A percentile compares a stretch with the other conserved stretches of the same genome.
Evolutionary conservation across 345 rosid species (phyloP).

Genomic region (Rhodomyrtus tomentosa): DNA sequence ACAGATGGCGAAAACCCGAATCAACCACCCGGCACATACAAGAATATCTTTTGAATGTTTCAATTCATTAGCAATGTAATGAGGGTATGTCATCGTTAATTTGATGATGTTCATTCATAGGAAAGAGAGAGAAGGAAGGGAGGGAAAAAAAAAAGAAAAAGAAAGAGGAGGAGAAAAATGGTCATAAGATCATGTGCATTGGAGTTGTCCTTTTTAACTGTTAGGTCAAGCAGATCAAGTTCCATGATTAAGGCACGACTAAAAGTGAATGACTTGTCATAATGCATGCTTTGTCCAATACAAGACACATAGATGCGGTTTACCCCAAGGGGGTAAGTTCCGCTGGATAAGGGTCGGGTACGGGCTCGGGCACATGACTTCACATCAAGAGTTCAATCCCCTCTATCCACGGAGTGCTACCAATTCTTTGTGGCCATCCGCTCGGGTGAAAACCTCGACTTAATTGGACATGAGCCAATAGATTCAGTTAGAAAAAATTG

Average conservation of each 20-base stretch:
- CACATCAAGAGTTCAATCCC: neutral
- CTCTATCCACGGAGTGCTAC: neutral
- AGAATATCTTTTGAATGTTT: neutral
- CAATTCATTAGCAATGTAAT: neutral
- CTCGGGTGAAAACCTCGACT: neutral
- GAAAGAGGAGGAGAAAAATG: neutral
- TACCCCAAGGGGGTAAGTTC: neutral
- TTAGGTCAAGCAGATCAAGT: neutral
- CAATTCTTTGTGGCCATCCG: neutral
- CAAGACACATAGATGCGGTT: neutral
- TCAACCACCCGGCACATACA: neutral
- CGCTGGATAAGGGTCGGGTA: neutral
- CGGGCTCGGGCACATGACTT: neutral
- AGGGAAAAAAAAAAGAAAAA: too few species aligned
- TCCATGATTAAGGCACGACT: neutral
- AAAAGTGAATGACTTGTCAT: neutral
- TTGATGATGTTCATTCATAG: neutral
- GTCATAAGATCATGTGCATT: neutral
- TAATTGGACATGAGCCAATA: neutral
- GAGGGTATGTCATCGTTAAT: neutral
- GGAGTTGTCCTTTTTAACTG: neutral
- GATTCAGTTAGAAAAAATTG: neutral
- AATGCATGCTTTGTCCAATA: neutral
- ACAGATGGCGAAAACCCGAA: neutral
- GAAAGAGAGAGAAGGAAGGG: neutral